Evolutionary conservation across 2,329 filamentous ascomycete genomes (phyloP).

Genomic region (Diplodia seriata): DNA sequence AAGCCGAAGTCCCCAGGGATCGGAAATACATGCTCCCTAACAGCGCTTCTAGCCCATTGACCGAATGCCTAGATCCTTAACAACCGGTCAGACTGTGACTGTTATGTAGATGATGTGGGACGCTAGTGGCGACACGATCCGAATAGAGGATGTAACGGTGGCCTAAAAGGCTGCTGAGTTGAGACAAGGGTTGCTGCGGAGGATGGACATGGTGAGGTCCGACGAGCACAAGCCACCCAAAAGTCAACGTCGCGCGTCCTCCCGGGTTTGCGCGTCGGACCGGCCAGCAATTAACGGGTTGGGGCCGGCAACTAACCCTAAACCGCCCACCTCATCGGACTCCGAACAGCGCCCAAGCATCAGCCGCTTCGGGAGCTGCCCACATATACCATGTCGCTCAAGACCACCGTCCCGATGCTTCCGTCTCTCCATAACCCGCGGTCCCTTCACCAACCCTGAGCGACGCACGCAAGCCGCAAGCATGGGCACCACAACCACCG

Average conservation of each 20-base stretch:
- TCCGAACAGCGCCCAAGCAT: slow-evolving; percentile 8
- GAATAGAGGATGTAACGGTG: neutral
- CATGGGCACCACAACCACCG: slow-evolving; percentile 35
- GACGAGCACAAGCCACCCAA: neutral
- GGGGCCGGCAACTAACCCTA: neutral
- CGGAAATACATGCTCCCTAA: neutral
- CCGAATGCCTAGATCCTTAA: neutral
- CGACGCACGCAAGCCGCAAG: neutral
- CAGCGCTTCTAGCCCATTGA: neutral
- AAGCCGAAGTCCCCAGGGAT: no score
- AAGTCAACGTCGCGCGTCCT: neutral
- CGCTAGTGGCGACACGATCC: neutral
- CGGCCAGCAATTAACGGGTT: slow-evolving; percentile 4
- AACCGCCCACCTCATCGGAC: slow-evolving; percentile 5
- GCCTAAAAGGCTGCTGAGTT: neutral
- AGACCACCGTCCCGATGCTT: neutral
- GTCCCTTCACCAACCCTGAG: neutral
- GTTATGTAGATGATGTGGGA: neutral
- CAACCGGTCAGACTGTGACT: no score
- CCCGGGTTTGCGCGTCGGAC: neutral
- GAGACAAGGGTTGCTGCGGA: neutral
- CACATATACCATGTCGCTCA: slow-evolving; percentile 17
- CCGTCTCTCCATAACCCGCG: neutral
- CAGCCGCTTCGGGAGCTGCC: slow-evolving; percentile 6
- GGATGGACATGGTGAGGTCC: slow-evolving; percentile 7